Evolutionary conservation across 2,329 filamentous ascomycete species (phyloP), one percentile per base, ranked within the genome.

Genomic region (Erysiphe neolycopersici): DNA sequence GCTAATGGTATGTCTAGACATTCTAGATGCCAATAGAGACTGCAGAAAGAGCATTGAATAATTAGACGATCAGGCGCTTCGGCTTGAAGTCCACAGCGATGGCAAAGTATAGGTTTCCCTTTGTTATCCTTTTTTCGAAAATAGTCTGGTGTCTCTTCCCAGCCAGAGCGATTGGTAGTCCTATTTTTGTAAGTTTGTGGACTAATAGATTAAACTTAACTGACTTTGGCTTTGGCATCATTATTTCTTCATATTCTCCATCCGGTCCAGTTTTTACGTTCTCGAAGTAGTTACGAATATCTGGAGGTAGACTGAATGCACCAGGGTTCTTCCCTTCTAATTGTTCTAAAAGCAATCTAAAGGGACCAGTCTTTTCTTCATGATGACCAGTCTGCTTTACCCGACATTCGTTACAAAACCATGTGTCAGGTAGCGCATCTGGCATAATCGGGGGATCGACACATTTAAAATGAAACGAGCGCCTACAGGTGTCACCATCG

Each of bases 401-500:
- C 44, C 68, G 61, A 58, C 79, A 85, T 49, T 71, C 68, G 53
- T 80, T 78, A 62, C 87, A 95, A 59, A 70, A 89, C 81, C 84
- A 95, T 53, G 83, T 78, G 46, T 80, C 73, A 11, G 76, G 75
- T 46, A 77, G 64, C 47, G 71, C 68, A n/a, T 43, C 37, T 4
- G 42, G 36, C 22, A 47, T 48, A 51, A 83, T 64, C 35, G 82
- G 78, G 48, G 87, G 84, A 59, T 91, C 79, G 51, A 89, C 73
- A 58, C 89, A 95, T 47, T 72, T 68, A 57, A 89, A 83, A 60
- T 95, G 89, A 61, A 91, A 94, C 5, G 85, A 82, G 51, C 82
- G 74, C 47, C 77, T 72, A 62, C 89, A 98, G 48, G 79, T 81
- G 62, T 95, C 89, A 60, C 89, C 81, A 62, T 95, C 89, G 60